Evolutionary conservation across 305 asterid genomes (phyloP).

Genomic region (Lippia alba): DNA sequence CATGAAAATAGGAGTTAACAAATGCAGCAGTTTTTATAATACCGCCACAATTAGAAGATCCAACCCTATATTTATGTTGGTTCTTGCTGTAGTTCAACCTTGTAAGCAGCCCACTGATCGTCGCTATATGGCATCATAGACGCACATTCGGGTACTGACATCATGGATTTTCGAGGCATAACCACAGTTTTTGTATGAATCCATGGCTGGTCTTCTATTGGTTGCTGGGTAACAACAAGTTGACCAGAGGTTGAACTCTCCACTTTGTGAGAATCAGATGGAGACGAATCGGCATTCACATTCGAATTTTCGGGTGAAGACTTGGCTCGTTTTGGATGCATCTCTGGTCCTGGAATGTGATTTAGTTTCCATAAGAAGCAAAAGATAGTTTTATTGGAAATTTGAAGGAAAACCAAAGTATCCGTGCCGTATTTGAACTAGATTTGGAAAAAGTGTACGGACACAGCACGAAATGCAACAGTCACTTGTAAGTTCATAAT

Average conservation of each 20-base stretch:
- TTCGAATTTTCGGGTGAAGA: conserved; percentile 35
- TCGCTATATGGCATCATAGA: conserved; percentile 48
- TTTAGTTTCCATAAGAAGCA: conserved; percentile 6
- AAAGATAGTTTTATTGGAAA: conserved; percentile 1
- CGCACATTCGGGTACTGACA: conserved; percentile 49
- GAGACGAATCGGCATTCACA: conserved; percentile 32
- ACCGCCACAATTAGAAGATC: conserved; percentile 7
- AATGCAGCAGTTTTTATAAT: too few species aligned
- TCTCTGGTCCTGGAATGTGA: conserved; percentile 39
- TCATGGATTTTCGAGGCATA: conserved; percentile 37
- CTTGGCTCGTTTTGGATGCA: conserved; percentile 48
- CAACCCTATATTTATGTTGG: conserved; percentile 21
- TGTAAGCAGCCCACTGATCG: conserved; percentile 59
- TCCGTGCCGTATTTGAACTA: background rate
- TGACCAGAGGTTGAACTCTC: conserved; percentile 28
- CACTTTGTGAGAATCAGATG: conserved; percentile 15
- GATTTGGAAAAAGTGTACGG: background rate
- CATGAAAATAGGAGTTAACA: too few species aligned
- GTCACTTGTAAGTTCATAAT: background rate
- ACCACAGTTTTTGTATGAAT: conserved; percentile 45
- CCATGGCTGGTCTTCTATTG: conserved; percentile 24
- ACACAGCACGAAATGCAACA: background rate
- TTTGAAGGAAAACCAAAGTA: background rate
- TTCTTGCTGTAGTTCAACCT: conserved; percentile 31
- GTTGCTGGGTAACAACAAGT: conserved; percentile 21